phyloP scores from a whole-genome alignment of 1,139 yeast genomes.

The Debaryomycetaceae sp. region DNA sequence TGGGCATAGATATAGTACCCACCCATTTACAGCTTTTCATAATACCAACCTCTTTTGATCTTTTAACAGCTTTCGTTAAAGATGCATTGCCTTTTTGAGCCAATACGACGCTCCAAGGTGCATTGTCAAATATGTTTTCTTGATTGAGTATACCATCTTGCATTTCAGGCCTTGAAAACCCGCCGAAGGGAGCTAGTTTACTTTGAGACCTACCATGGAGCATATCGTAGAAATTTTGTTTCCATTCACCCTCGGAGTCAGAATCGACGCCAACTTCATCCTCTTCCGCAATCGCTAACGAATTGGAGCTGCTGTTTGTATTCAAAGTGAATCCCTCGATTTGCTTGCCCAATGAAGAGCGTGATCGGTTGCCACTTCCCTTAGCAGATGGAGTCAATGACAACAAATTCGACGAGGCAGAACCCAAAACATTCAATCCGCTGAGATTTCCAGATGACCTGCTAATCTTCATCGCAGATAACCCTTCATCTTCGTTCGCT shows the following conservation, averaged over 20 bases:
- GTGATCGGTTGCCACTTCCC: slow-evolving; percentile 7
- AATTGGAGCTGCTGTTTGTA: slow-evolving; percentile 27
- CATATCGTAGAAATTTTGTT: slow-evolving; percentile 21
- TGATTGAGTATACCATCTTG: slow-evolving; percentile 42
- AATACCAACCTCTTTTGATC: slow-evolving; percentile 51
- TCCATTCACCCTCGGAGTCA: slow-evolving; percentile 7
- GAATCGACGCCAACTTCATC: slow-evolving; percentile 19
- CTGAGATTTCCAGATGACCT: slow-evolving; percentile 31
- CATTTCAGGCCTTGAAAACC: slow-evolving; percentile 59
- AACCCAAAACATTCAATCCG: slow-evolving; percentile 9
- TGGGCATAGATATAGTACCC: slow-evolving; percentile 89
- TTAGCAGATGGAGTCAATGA: slow-evolving; percentile 6
- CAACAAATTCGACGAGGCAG: slow-evolving; percentile 13
- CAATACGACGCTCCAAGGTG: slow-evolving; percentile 72
- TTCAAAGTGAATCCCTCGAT: slow-evolving; percentile 22
- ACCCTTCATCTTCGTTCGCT: slow-evolving; percentile 28
- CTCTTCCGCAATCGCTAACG: slow-evolving; percentile 21
- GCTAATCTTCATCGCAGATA: slow-evolving; percentile 41
- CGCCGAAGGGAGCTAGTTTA: slow-evolving; percentile 69
- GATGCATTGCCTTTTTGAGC: slow-evolving; percentile 87
- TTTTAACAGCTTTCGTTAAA: slow-evolving; percentile 75
- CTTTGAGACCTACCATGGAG: slow-evolving; percentile 26
- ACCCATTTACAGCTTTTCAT: slow-evolving; percentile 64
- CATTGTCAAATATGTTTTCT: slow-evolving; percentile 59
- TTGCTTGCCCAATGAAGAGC: slow-evolving; percentile 17